A percentile compares a stretch with the other conserved stretches of the same genome.
These are phyloP conservation scores for Tylopilus felleus DNA, from an alignment of 768 basidiomycete species.

Conservation along the genomic window DNA sequence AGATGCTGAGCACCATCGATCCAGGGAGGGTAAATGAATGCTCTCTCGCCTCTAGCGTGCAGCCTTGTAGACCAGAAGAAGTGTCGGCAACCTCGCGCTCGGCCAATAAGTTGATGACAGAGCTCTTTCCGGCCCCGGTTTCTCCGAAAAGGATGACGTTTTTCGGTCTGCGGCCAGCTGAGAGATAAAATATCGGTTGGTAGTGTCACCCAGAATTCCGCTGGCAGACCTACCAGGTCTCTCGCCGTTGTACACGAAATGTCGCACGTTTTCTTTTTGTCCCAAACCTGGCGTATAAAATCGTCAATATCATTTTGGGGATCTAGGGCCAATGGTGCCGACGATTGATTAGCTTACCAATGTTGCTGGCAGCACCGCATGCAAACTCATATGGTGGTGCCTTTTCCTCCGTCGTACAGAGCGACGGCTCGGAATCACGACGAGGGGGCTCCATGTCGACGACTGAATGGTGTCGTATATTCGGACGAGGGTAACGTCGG, in stretches of 20 bases:
- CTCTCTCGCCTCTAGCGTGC: neutral
- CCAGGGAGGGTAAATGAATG: neutral
- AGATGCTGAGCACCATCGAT: neutral
- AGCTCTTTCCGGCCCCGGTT: neutral
- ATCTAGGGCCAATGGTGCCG: neutral
- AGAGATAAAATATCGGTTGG: neutral
- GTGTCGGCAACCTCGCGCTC: neutral
- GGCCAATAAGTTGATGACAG: neutral
- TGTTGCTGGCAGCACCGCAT: too few relatives aligned
- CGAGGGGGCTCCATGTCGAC: too few relatives aligned
- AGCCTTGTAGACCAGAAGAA: neutral
- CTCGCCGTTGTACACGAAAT: neutral
- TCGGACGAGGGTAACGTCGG: too few relatives aligned
- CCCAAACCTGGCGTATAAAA: neutral
- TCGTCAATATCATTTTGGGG: neutral
- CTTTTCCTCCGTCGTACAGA: too few relatives aligned
- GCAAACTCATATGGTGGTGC: too few relatives aligned
- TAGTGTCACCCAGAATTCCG: neutral
- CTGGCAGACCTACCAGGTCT: neutral
- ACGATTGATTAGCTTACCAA: neutral
- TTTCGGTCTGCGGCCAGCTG: neutral
- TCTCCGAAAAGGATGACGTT: neutral
- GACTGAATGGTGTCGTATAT: too few relatives aligned
- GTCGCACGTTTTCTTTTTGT: neutral
- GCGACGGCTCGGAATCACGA: too few relatives aligned